Percentiles rank a stretch among this genome's conserved stretches.
These are phyloP conservation scores for Cyberlindnera americana DNA, from an alignment of 805 yeast genomes.

Conservation along the genomic window DNA sequence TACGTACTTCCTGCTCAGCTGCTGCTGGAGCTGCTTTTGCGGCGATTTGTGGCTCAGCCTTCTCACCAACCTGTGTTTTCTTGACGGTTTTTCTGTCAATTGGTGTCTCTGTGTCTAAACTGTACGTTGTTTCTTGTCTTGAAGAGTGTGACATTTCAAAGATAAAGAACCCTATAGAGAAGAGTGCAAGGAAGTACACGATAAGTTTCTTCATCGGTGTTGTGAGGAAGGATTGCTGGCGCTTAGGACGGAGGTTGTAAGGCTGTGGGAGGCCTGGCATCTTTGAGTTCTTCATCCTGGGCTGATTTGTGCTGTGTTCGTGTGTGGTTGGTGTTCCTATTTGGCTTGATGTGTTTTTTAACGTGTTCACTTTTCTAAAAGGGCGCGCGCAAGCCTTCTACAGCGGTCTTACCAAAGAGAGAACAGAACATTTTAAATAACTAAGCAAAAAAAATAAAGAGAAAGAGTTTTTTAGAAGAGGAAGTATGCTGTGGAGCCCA, in stretches of 20 bases:
- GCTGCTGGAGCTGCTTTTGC: not conserved
- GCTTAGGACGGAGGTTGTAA: slow-evolving; percentile 32
- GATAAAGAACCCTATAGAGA: slow-evolving; percentile 32
- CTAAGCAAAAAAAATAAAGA: too few relatives aligned
- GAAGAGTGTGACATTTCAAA: slow-evolving; percentile 25
- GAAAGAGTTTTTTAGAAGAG: slow-evolving; percentile 15
- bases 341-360: too few relatives aligned
- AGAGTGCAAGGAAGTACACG: slow-evolving; percentile 35
- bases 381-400: too few relatives aligned
- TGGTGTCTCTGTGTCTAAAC: slow-evolving; percentile 24
- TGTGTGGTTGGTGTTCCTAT: too few relatives aligned
- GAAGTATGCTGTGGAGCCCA: slow-evolving; percentile 32
- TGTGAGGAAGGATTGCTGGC: slow-evolving; percentile 33
- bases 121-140: slow-evolving; percentile 18
- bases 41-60: not conserved
- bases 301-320: slow-evolving; percentile 18
- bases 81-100: not conserved
- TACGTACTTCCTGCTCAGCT: slow-evolving; percentile 1
- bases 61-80: not conserved
- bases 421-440: too few relatives aligned
- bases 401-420: too few relatives aligned
- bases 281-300: slow-evolving; percentile 32
- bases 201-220: slow-evolving; percentile 46
- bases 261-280: slow-evolving; percentile 42
- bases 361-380: too few relatives aligned